These are phyloP conservation scores for Nosema muscidifuracis DNA, from an alignment of 371 early-diverging fungal species.

Conservation along the genomic window DNA sequence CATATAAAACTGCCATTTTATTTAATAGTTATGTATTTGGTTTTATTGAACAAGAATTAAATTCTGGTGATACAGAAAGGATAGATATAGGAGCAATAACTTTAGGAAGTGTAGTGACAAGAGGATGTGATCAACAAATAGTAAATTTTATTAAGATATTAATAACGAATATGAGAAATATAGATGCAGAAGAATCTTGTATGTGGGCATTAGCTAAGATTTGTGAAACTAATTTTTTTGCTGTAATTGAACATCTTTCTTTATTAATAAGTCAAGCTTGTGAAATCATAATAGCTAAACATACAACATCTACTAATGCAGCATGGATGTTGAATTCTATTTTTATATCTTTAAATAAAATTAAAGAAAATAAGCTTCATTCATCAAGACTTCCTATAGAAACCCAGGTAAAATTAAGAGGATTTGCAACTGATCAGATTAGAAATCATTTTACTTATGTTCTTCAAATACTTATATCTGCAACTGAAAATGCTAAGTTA, in stretches of 20 bases:
- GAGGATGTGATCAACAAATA: slow-evolving; percentile 20
- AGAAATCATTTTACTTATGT: slow-evolving; percentile 43
- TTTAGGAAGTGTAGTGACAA: slow-evolving; percentile 44
- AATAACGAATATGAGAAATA: slow-evolving; percentile 16
- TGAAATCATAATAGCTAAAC: slow-evolving; percentile 15
- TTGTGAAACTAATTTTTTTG: slow-evolving; percentile 51
- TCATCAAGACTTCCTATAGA: slow-evolving; percentile 13
- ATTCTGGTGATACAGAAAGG: slow-evolving; percentile 6
- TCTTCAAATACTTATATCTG: slow-evolving; percentile 26
- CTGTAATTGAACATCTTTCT: slow-evolving; percentile 22
- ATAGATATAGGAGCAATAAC: slow-evolving; percentile 56
- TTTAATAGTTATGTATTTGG: slow-evolving; percentile 12
- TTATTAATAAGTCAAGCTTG: slow-evolving; percentile 30
- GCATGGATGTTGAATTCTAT: slow-evolving; percentile 44
- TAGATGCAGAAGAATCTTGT: slow-evolving; percentile 29
- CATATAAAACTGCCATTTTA: slow-evolving; percentile 19
- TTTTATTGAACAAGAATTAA: slow-evolving; percentile 40
- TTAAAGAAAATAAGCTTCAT: slow-evolving; percentile 1
- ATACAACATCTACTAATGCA: slow-evolving; percentile 41
- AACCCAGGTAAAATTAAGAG: neutral
- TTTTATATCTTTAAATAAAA: slow-evolving; percentile 22
- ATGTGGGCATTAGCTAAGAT: slow-evolving; percentile 55
- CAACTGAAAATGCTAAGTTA: slow-evolving; percentile 20
- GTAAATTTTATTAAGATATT: slow-evolving; percentile 15
- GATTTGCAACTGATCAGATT: slow-evolving; percentile 22